Evolutionary conservation across 139 green algal genomes (phyloP).

Genomic region (Auxenochlorella pyrenoidosa): DNA sequence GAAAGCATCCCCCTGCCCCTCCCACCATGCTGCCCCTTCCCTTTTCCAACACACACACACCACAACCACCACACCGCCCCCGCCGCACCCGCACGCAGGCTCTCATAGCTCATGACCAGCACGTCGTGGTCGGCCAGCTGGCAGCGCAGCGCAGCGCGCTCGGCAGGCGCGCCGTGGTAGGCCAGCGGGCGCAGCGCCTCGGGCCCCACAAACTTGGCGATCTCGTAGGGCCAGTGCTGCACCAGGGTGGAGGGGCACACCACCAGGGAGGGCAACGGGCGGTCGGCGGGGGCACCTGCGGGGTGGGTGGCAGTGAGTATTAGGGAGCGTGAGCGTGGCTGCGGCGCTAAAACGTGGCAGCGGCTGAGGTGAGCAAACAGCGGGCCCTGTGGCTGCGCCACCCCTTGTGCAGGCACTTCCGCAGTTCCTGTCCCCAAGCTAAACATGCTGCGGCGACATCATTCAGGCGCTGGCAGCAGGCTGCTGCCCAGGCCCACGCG

Average conservation of each 20-base stretch:
- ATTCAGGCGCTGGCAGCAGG: too few relatives aligned
- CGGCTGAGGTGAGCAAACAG: too few relatives aligned
- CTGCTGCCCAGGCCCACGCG: too few relatives aligned
- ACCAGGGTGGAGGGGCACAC: constrained; percentile 96
- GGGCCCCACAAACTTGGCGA: constrained; percentile 74
- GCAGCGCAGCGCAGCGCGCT: constrained; percentile 50
- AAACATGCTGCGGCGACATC: too few relatives aligned
- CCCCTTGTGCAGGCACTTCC: too few relatives aligned
- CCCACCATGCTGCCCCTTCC: too few relatives aligned
- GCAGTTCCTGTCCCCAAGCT: too few relatives aligned
- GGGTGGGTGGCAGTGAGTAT: background rate
- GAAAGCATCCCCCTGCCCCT: too few relatives aligned
- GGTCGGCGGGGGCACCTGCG: background rate
- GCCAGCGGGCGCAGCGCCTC: constrained; percentile 64
- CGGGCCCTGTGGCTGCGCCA: too few relatives aligned
- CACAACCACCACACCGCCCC: background rate
- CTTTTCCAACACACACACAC: too few relatives aligned
- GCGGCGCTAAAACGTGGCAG: background rate
- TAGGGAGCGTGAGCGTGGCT: background rate
- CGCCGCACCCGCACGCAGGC: constrained; percentile 59
- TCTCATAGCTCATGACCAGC: constrained; percentile 92
- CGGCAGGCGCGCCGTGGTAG: constrained; percentile 72
- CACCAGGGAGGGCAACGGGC: constrained; percentile 75
- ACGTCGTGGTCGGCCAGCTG: constrained; percentile 59
- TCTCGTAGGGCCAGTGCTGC: constrained; percentile 93